Conservation (phyloP, 2,329 filamentous ascomycete species). For the Colletotrichum horii region DNA sequence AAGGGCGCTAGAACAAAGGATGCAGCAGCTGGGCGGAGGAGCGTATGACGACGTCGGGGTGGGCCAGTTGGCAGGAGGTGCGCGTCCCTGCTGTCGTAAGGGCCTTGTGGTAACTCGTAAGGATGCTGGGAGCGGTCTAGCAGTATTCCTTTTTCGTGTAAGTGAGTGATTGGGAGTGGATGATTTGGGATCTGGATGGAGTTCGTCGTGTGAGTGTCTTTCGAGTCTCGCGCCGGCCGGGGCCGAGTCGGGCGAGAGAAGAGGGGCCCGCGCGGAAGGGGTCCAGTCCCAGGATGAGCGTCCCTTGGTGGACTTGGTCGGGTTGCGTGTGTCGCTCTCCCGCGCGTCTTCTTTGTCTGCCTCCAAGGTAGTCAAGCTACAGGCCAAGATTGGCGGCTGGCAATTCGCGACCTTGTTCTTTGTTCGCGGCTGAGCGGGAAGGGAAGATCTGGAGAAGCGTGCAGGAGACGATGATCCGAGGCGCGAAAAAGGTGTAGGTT, state of each 20-base stretch:
- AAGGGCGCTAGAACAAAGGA: constrained; percentile 23
- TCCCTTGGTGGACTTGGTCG: neutral
- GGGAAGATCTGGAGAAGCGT: neutral
- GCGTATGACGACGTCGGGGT: neutral
- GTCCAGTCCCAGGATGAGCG: neutral
- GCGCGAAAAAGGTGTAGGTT: neutral
- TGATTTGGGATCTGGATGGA: neutral
- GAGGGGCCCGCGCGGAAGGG: neutral
- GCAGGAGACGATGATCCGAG: neutral
- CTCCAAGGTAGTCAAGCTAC: neutral
- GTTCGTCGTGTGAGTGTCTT: neutral
- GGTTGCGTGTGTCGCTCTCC: neutral
- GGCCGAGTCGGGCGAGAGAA: neutral
- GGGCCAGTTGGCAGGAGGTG: neutral
- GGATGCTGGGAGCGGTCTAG: neutral
- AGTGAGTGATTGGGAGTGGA: neutral
- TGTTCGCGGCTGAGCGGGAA: neutral
- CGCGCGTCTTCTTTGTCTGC: neutral
- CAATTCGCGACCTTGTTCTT: neutral
- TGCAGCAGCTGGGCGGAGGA: neutral
- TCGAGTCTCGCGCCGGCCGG: constrained; percentile 1
- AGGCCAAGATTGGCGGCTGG: neutral
- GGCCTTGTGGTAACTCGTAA: neutral
- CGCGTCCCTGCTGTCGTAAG: neutral
- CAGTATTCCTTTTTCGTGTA: neutral